phyloP scores from a whole-genome alignment of 495 filamentous ascomycete species.

The Hypoxylon perforatum region DNA sequence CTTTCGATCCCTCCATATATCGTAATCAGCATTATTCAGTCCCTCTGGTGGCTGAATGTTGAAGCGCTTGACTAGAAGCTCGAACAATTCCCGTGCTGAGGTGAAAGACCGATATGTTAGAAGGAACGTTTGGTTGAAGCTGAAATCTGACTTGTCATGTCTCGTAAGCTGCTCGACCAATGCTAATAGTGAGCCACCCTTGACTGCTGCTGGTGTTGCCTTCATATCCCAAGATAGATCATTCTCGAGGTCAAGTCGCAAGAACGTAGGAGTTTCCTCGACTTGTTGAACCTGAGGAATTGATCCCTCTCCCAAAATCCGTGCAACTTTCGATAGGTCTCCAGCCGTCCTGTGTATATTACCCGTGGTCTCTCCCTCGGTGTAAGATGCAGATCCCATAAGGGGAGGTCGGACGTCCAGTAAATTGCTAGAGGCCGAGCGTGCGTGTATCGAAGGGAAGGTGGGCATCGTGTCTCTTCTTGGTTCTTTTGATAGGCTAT shows the following conservation, averaged over 20 bases:
- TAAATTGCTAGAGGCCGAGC: constrained; percentile 58
- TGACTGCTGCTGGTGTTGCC: constrained; percentile 73
- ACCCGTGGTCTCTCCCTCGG: constrained; percentile 69
- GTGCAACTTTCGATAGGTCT: constrained; percentile 83
- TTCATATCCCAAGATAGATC: constrained; percentile 93
- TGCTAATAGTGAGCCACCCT: constrained; percentile 87
- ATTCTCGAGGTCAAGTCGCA: constrained; percentile 88
- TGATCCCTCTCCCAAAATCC: constrained; percentile 87
- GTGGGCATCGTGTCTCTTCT: constrained; percentile 57
- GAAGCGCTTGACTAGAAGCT: constrained; percentile 90
- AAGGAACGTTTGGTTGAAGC: constrained; percentile 97
- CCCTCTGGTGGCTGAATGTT: constrained; percentile 92
- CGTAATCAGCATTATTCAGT: constrained; percentile 77
- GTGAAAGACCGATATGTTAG: constrained; percentile 97
- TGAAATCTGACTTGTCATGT: constrained; percentile 94
- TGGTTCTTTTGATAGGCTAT: constrained; percentile 49
- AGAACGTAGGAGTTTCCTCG: constrained; percentile 84
- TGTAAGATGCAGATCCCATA: constrained; percentile 71
- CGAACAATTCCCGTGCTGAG: constrained; percentile 87
- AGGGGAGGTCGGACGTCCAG: constrained; percentile 48
- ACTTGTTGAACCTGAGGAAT: constrained; percentile 65
- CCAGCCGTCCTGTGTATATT: constrained; percentile 68
- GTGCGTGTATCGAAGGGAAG: constrained; percentile 59
- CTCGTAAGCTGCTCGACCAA: constrained; percentile 96
- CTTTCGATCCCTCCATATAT: constrained; percentile 91